These are phyloP conservation scores for Toxicodendron radicans DNA, from an alignment of 345 rosid genomes.

Conservation along the genomic window DNA sequence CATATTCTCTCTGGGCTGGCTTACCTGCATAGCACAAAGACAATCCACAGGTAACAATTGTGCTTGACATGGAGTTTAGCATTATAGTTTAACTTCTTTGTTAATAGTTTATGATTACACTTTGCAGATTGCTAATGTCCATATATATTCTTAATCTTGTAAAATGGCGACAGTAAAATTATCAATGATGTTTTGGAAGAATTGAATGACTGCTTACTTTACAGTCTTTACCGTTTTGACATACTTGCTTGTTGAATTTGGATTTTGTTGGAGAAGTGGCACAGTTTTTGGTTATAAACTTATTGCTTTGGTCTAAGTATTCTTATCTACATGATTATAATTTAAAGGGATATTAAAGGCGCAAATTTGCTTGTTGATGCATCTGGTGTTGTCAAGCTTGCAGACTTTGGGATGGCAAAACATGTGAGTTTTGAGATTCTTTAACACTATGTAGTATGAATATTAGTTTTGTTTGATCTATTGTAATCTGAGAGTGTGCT, in stretches of 20 bases:
- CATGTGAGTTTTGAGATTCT: constrained; percentile 44
- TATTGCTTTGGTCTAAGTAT: background rate
- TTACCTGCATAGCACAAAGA: constrained; percentile 57
- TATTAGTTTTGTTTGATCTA: background rate
- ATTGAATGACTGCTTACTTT: background rate
- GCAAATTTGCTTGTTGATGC: constrained; percentile 75
- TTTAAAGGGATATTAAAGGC: constrained; percentile 72
- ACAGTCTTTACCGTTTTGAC: background rate
- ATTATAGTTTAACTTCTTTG: background rate
- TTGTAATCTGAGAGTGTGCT: background rate
- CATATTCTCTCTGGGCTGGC: constrained; percentile 68
- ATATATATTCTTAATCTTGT: background rate
- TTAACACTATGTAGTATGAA: background rate
- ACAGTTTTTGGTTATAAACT: constrained; percentile 11
- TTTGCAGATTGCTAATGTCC: no score
- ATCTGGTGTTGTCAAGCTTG: constrained; percentile 62
- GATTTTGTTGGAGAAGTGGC: background rate
- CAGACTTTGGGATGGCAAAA: constrained; percentile 83
- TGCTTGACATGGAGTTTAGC: constrained; percentile 1
- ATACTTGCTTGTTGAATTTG: background rate
- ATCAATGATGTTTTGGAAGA: background rate
- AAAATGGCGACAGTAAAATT: background rate
- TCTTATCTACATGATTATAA: constrained; percentile 20
- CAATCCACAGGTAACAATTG: constrained; percentile 58
- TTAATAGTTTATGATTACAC: background rate